Evolutionary conservation across 176 grass and related monocot species (phyloP), one percentile per base, ranked within the genome.

Genomic region (Triticum turgidum): DNA sequence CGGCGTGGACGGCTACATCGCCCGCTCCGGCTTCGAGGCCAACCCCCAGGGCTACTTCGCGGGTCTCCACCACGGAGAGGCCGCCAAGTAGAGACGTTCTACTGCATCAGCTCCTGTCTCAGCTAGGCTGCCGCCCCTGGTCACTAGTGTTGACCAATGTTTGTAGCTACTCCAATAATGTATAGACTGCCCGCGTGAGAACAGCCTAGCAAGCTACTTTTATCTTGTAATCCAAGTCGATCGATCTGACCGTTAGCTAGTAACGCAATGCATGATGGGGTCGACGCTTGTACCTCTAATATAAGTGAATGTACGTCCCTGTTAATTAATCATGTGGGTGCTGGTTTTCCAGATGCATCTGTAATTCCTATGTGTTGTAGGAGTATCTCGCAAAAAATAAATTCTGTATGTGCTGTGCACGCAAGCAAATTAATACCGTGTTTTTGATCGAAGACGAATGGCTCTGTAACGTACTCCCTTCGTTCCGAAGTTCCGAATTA

Each of bases 21-120:
- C 87, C 41, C 69, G 73, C 38, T 0, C 88, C 5, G 73, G 37
- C 0, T 86, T 90, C 51, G 80, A 87, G 73, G 51, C 84, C 15
- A 63, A 87, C 73, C 84, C 80, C 5, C 65, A 83, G 65, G 89
- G 30, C 0, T 86, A 70, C 42, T 90, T 90, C 79, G 41, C 82
- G 45, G 73, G 18, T 12, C 84, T 90, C 80, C 73, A 88, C 11
- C 44, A 52, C 11, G 63, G 17, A 4, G 39, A 11, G 0, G 65
- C 30, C 2, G 61, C 34, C 80, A 82, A 82, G 80, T 82, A 83
- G 80, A 29, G 35, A 8, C 6, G 29, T 3, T 5, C 5, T 14
- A 1, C 21, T 41, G 10, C 24, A 17, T 7, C 5, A 67, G 13
- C 3, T 30, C 13, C 24, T 30, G 3, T 5, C 3, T 51, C 12